Conservation (phyloP, 805 yeast species). For the Starmerella vitae region DNA sequence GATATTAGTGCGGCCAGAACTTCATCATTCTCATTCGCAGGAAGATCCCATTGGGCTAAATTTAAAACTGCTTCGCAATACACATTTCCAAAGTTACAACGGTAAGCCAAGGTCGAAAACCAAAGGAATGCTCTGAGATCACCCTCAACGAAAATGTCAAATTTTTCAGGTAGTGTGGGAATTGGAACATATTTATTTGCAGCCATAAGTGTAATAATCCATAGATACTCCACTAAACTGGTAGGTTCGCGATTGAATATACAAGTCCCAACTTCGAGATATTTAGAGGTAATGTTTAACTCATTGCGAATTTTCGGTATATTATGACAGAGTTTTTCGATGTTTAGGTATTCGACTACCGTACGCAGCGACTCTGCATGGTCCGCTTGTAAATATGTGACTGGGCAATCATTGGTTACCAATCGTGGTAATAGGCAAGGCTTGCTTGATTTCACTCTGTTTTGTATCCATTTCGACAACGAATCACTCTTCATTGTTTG, state of each 20-base stretch:
- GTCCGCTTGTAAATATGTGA: constrained; percentile 1
- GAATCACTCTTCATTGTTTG: not conserved
- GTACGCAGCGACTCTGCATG: not conserved
- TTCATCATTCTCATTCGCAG: not conserved
- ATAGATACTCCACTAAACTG: not conserved
- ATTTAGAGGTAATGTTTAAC: no score
- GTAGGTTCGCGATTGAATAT: no score
- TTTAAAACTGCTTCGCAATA: not conserved
- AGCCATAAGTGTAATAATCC: not conserved
- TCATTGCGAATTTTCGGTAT: not conserved
- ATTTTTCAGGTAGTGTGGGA: not conserved
- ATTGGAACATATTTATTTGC: no score
- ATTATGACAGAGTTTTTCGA: not conserved
- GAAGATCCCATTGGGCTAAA: constrained; percentile 2
- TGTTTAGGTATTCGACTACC: not conserved
- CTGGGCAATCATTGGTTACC: not conserved
- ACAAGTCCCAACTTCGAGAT: no score
- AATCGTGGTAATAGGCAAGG: not conserved
- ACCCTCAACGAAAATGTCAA: constrained; percentile 5
- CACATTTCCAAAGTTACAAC: not conserved
- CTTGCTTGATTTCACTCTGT: not conserved
- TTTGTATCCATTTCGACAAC: constrained; percentile 4
- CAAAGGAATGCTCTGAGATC: constrained; percentile 9
- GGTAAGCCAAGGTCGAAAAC: constrained; percentile 8
- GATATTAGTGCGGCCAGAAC: not conserved